Percentiles rank a stretch among this genome's conserved stretches.
Evolutionary conservation across 2,329 filamentous ascomycete genomes (phyloP).

Genomic region (Endoconidiophora laricicola): DNA sequence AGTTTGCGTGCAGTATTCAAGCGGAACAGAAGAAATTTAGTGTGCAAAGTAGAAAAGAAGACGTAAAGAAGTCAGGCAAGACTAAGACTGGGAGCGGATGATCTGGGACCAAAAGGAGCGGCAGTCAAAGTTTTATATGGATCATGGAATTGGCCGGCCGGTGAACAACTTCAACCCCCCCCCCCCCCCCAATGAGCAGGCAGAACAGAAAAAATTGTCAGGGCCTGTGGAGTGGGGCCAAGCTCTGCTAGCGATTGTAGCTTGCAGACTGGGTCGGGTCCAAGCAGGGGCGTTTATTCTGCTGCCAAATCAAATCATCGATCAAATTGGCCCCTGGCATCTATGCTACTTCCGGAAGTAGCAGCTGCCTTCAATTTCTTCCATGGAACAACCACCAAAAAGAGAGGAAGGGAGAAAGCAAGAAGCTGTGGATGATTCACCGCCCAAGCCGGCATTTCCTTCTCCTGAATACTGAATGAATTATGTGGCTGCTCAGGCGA

Average conservation of each 20-base stretch:
- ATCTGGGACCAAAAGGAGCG: constrained; percentile 3
- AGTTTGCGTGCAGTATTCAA: not conserved
- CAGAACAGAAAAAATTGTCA: constrained; percentile 9
- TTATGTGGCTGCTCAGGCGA: too few relatives aligned
- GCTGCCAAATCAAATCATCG: not conserved
- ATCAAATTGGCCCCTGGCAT: not conserved
- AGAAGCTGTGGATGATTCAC: too few relatives aligned
- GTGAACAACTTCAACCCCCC: not conserved
- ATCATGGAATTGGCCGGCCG: not conserved
- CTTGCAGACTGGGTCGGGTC: too few relatives aligned
- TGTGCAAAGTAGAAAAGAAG: constrained; percentile 2
- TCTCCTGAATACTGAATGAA: too few relatives aligned
- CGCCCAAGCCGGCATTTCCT: too few relatives aligned
- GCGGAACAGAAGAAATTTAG: not conserved
- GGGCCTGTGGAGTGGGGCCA: constrained; percentile 13
- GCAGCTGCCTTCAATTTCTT: not conserved
- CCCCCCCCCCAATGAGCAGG: not conserved
- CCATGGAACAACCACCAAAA: too few relatives aligned
- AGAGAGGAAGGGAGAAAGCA: too few relatives aligned
- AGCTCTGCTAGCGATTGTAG: not conserved
- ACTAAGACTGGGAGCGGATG: not conserved
- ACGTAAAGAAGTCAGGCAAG: constrained; percentile 1
- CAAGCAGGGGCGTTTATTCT: too few relatives aligned
- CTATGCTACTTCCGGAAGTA: constrained; percentile 1
- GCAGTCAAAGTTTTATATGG: constrained; percentile 12